These are phyloP conservation scores for Babesia bovis DNA, from an alignment of 169 alveolate species.

Conservation along the genomic window DNA sequence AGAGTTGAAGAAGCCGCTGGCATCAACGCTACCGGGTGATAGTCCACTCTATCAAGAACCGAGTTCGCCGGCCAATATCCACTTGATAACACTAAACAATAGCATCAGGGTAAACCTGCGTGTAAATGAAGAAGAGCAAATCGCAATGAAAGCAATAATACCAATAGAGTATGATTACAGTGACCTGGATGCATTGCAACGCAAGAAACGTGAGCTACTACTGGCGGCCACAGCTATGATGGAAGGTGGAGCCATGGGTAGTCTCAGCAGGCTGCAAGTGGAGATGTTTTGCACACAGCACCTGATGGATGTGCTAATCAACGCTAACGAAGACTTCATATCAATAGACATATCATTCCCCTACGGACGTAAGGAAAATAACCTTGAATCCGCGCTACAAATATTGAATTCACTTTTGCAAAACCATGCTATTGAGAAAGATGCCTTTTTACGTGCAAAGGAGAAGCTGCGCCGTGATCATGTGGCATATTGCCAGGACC, in stretches of 20 bases:
- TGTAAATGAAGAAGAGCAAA: constrained; percentile 18
- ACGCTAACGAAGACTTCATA: constrained; percentile 75
- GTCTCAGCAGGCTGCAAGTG: constrained; percentile 76
- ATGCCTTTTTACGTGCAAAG: constrained; percentile 77
- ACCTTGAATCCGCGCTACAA: constrained; percentile 59
- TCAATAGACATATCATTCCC: constrained; percentile 73
- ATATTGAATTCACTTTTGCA: constrained; percentile 23
- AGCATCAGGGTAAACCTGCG: constrained; percentile 31
- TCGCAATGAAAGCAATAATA: constrained; percentile 24
- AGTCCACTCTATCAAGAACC: constrained; percentile 2
- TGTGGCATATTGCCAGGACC: constrained; percentile 69
- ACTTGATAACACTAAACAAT: constrained; percentile 26
- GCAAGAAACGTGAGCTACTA: constrained; percentile 36
- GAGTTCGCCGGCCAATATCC: constrained; percentile 11
- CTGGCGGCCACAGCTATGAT: constrained; percentile 67
- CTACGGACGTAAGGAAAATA: constrained; percentile 37
- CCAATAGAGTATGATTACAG: constrained; percentile 27
- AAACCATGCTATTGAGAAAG: constrained; percentile 68
- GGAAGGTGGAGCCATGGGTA: constrained; percentile 86
- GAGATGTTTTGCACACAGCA: constrained; percentile 80
- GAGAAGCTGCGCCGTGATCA: constrained; percentile 87
- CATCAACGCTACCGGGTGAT: constrained; percentile 17
- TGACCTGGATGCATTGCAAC: constrained; percentile 5
- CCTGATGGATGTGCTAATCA: constrained; percentile 76
- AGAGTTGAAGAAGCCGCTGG: constrained; percentile 37